Evolutionary conservation across 2,329 filamentous ascomycete genomes (phyloP), one percentile per base, ranked within the genome.

Genomic region (Pyrenochaeta sp.): DNA sequence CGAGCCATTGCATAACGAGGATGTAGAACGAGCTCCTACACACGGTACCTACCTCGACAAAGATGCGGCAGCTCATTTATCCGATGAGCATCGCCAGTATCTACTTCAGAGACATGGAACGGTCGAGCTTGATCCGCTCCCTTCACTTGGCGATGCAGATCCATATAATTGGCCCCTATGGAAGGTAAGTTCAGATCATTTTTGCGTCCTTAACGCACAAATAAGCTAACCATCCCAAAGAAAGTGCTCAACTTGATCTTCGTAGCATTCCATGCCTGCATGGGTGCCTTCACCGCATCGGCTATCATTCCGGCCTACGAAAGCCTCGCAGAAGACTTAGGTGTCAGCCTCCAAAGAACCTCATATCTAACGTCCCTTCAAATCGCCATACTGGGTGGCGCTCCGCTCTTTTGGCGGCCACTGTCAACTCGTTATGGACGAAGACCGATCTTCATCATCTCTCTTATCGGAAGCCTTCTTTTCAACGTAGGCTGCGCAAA

Each of bases 251-350:
- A 83, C 44, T 66, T 85, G 0, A 42, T 75, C 8, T 73, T 83
- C 7, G 79, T 85, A 11, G 77, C 80, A 0, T 81, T 82, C 55
- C 79, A 84, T 42, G 78, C 80, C 19, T 77, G 77, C 64, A 83
- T 83, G 77, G 74, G 75, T 30, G 80, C 79, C 1, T 83, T 84
- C 51, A 79, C 73, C 1, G 79, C 81, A 0, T 73, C 80, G 0
- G 67, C 74, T 4, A 82, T 84, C 50, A 79, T 81, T 46, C 76
- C 78, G 2, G 81, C 79, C 3, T 84, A 79, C 55, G 73, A 76
- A 31, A 69, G 73, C 15, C 83, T 85, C 20, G 73, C 79, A 2
- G 63, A 70, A 20, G 80, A 83, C 31, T 64, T 84, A 2, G 66
- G 66, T 13, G 72, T 78, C 26, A 73, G 69, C 8, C 60, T 84